Evolutionary conservation across 1,284 basidiomycete genomes (phyloP).

Genomic region (Sparassis latifolia): DNA sequence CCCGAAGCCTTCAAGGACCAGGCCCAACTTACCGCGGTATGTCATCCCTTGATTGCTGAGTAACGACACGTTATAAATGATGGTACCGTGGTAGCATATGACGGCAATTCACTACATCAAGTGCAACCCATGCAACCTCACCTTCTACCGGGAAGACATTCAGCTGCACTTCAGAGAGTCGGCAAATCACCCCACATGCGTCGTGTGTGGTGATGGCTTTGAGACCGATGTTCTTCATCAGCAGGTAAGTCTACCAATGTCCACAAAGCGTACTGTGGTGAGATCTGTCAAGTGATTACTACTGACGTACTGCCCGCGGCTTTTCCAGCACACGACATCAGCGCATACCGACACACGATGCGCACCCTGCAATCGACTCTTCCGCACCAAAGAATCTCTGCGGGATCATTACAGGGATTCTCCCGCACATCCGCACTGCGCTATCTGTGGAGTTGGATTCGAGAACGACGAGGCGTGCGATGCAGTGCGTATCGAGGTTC

Average conservation of each 20-base stretch:
- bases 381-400: not conserved
- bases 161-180: slow-evolving; percentile 5
- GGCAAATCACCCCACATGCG: slow-evolving; percentile 9
- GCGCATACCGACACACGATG: not conserved
- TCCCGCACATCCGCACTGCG: slow-evolving; percentile 2
- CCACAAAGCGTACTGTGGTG: not conserved
- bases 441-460: slow-evolving; percentile 2
- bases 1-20: slow-evolving; percentile 5
- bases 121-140: slow-evolving; percentile 9
- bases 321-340: not conserved
- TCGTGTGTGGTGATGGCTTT: slow-evolving; percentile 9
- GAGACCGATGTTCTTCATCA: slow-evolving; percentile 3
- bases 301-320: not conserved
- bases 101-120: not conserved
- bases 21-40: slow-evolving; percentile 2
- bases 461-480: not conserved
- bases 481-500: not conserved
- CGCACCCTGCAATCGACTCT: not conserved
- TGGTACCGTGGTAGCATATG: not conserved
- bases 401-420: slow-evolving; percentile 9
- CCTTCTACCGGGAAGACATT: slow-evolving; percentile 5
- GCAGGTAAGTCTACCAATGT: slow-evolving; percentile 2
- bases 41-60: not conserved
- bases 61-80: not conserved
- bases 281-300: not conserved